These are phyloP conservation scores for Chernovozyma aurita DNA, from an alignment of 1,139 yeast genomes.

Conservation along the genomic window DNA sequence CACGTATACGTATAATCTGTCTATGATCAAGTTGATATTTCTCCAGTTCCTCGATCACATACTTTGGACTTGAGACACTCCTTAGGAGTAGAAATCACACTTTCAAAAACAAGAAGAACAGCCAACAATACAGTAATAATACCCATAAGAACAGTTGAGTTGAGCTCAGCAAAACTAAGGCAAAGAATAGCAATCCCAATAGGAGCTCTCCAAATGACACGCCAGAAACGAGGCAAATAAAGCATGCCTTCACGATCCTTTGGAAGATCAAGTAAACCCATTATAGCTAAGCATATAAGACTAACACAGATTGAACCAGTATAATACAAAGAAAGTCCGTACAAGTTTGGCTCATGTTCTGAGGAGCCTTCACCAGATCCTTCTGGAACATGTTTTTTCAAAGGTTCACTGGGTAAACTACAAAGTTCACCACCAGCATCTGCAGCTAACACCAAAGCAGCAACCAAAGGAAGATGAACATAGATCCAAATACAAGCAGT, in stretches of 20 bases:
- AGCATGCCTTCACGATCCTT: slow-evolving; percentile 30
- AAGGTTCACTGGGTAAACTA: slow-evolving; percentile 6
- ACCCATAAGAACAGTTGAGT: slow-evolving; percentile 42
- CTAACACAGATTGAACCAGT: slow-evolving; percentile 48
- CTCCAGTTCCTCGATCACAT: no score
- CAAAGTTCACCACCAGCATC: slow-evolving; percentile 58
- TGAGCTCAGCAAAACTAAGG: slow-evolving; percentile 42
- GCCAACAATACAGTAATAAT: slow-evolving; percentile 30
- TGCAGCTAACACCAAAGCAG: slow-evolving; percentile 50
- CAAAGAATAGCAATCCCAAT: slow-evolving; percentile 36
- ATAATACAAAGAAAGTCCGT: slow-evolving; percentile 42
- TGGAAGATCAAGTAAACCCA: slow-evolving; percentile 38
- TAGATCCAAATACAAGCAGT: slow-evolving; percentile 49
- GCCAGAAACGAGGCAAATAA: slow-evolving; percentile 29
- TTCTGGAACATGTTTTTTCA: background rate
- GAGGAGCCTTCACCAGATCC: background rate
- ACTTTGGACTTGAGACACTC: background rate
- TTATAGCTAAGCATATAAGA: slow-evolving; percentile 26
- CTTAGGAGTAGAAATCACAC: slow-evolving; percentile 25
- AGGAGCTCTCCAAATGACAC: slow-evolving; percentile 39
- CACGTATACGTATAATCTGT: no score
- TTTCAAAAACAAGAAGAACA: slow-evolving; percentile 32
- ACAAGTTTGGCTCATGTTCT: slow-evolving; percentile 18
- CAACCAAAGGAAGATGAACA: slow-evolving; percentile 51
- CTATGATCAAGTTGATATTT: no score